Evolutionary conservation across 805 yeast species (phyloP), one percentile per base, ranked within the genome.

Genomic region (Ogataea corticis): DNA sequence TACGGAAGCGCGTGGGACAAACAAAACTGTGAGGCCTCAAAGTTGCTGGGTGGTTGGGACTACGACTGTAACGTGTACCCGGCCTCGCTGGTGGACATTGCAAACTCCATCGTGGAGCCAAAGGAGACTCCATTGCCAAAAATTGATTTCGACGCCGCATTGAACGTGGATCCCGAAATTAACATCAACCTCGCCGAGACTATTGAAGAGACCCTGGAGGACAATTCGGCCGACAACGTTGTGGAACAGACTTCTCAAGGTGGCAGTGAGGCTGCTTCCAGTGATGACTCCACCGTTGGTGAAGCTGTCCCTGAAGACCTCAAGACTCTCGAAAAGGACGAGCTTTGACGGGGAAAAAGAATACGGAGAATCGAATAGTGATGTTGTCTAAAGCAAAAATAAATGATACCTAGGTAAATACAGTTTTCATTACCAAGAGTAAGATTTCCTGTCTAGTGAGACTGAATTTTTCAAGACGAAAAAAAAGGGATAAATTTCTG

Each of bases 1-100:
- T 87, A 87, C 62, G 99, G 87, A 38, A 61, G 77, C 11, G 77
- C 79, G 43, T 92, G 98, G 97, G 85, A 96, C 38, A 75, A 75
- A 57, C 65, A 62, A 23, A 66, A 75, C 48, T 94, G 99, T 69
- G 68, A 72, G 47, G 69, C 73, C 35, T 71, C 91, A 36, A 80
- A 80, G 68, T 65, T 80, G 55, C 52, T 86, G 27, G 50, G 71
- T 3, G 73, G 79, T 32, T 94, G 98, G 99, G 99, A 94, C 73
- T 94, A 82, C 62, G 85, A 84, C 60, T 94, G 99, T 70, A 71
- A 69, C 49, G 56, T 72, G 12, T 89, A 78, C 64, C 71, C 71
- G 33, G 50, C 44, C 25, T 7, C 40, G 11, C 6, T 36, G 10
- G n/a, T 36, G n/a, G 47, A 49, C 30, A 31, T 33, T 25, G 30